These are phyloP conservation scores for Sphaerostilbella broomeana DNA, from an alignment of 2,329 filamentous ascomycete species.

Conservation along the genomic window DNA sequence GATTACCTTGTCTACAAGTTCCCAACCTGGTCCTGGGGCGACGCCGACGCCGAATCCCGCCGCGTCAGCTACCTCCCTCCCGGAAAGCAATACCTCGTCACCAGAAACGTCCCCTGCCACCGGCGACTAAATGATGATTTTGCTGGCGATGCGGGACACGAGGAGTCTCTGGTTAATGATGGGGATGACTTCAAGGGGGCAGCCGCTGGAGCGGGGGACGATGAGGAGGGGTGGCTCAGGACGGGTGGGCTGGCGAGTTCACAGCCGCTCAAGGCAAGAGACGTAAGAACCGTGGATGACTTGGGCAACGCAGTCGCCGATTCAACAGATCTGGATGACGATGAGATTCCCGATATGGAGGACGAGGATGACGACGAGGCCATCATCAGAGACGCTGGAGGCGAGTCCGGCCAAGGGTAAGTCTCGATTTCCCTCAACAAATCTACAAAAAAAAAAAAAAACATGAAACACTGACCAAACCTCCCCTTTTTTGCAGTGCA, in stretches of 20 bases:
- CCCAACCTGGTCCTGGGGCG: conserved; percentile 94
- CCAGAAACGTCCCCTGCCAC: conserved; percentile 89
- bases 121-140: conserved; percentile 89
- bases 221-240: conserved; percentile 86
- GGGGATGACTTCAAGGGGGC: conserved; percentile 56
- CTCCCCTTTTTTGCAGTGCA: conserved; percentile 47
- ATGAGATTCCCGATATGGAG: conserved; percentile 97
- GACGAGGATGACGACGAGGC: conserved; percentile 96
- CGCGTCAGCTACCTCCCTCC: conserved; percentile 75
- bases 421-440: conserved; percentile 9
- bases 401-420: conserved; percentile 41
- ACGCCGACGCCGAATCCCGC: conserved; percentile 73
- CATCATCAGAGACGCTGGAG: conserved; percentile 73
- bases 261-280: conserved; percentile 67
- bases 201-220: conserved; percentile 43
- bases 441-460: neutral
- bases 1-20: conserved; percentile 99
- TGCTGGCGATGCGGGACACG: conserved; percentile 76
- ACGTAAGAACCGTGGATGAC: conserved; percentile 85
- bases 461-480: no score
- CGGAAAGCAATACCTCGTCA: conserved; percentile 92
- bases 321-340: conserved; percentile 59
- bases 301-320: conserved; percentile 81
- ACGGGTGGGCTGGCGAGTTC: conserved; percentile 74
- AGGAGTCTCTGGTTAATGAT: conserved; percentile 79